Evolutionary conservation across 139 green algal genomes (phyloP), one percentile per base, ranked within the genome.

Genomic region (Coelastrella sp.): DNA sequence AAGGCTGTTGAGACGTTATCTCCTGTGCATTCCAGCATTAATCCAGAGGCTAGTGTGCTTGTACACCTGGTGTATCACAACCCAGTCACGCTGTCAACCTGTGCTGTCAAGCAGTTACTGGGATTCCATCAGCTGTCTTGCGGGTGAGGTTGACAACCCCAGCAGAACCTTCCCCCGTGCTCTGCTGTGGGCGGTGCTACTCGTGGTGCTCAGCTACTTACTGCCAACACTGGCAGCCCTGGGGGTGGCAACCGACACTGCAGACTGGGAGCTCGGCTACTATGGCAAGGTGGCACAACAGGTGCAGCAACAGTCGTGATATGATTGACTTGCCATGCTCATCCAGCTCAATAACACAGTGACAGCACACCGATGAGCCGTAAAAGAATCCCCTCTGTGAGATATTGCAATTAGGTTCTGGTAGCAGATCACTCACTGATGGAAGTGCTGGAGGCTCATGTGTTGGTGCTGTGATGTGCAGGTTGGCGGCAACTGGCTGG

Each of bases 401-500:
- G 35, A 49, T 49, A 49, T 49, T 1, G 35, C 35, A 49, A 49
- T 49, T 3, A 49, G 35, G 35, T 3, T 49, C 35, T 49, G 35
- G 1, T 49, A 49, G 35, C 35, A 49, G 35, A 49, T 49, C 35
- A 49, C 35, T 49, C 35, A 49, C 35, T 49, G 35, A 49, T 49
- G 35, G 35, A 49, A 49, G 35, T 49, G 3, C 35, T 49, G 35
- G 35, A 49, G 35, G 63, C 63, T 70, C 63, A 70, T 5, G 63
- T 70, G 11, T 12, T 20, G 12, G 12, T 70, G 63, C 63, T 12
- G 63, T 70, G 8, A 76, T 19, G 68, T 80, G 74, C 89, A 96
- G 92, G 93, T 99, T 8, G 98, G 96, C 7, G 98, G 98, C 68
- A 84, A 85, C 17, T 99, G 95, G 97, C 94, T 99, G 59, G 94